These are phyloP conservation scores for Solanum aculeatissimum DNA, from an alignment of 305 asterid genomes.

Conservation along the genomic window DNA sequence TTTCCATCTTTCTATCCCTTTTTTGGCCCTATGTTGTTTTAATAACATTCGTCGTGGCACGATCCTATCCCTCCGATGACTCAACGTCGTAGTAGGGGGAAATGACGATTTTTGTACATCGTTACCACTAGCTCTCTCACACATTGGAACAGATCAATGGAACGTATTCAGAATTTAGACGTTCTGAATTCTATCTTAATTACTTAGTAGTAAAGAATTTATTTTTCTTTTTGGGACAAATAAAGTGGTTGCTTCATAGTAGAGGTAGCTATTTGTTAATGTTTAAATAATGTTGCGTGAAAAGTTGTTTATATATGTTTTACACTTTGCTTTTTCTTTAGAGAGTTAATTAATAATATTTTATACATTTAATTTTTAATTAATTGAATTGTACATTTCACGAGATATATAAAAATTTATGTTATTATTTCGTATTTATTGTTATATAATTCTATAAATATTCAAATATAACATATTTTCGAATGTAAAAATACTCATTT, in stretches of 20 bases:
- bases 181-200: background rate
- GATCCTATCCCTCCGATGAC: constrained; percentile 4
- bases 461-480: background rate
- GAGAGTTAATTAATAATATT: background rate
- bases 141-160: constrained; percentile 3
- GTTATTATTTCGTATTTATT: background rate
- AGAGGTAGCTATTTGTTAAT: background rate
- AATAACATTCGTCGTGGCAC: background rate
- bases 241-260: background rate
- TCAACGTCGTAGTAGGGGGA: background rate
- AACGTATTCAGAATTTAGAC: background rate
- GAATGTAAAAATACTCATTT: background rate
- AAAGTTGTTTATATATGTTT: background rate
- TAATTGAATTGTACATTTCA: background rate
- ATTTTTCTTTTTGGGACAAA: background rate
- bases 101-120: background rate
- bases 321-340: background rate
- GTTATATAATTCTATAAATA: background rate
- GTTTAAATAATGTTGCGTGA: background rate
- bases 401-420: background rate
- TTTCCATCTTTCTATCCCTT: constrained; percentile 22
- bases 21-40: constrained; percentile 3
- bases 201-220: background rate
- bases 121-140: constrained; percentile 19
- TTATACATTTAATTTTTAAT: background rate